Evolutionary conservation across 139 green algal species (phyloP).

Genomic region (Astrephomene gubernaculifera): DNA sequence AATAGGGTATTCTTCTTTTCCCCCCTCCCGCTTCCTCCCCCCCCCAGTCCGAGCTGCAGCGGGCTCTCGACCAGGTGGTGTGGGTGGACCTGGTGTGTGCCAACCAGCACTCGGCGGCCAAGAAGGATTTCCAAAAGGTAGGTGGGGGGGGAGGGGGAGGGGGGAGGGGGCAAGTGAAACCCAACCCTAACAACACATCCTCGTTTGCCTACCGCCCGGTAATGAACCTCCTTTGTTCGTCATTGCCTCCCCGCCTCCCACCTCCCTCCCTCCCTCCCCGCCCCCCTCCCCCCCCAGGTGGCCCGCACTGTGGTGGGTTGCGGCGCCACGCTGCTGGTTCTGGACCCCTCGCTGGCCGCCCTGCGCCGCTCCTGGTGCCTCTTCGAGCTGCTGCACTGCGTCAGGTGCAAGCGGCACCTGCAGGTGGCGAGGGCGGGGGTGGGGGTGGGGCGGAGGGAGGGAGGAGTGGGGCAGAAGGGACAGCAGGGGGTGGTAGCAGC

Average conservation of each 20-base stretch:
- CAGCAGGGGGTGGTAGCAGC: too few relatives aligned
- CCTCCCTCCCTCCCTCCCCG: background rate
- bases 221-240: too few relatives aligned
- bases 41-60: background rate
- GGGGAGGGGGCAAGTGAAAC: too few relatives aligned
- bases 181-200: too few relatives aligned
- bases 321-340: conserved; percentile 16
- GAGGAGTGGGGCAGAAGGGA: too few relatives aligned
- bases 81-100: conserved; percentile 12
- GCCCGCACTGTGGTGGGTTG: conserved; percentile 4
- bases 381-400: conserved; percentile 30
- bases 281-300: background rate
- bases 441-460: too few relatives aligned
- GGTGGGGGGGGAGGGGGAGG: too few relatives aligned
- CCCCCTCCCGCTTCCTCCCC: background rate
- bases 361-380: conserved; percentile 23
- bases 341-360: background rate
- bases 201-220: too few relatives aligned
- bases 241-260: too few relatives aligned
- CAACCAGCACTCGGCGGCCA: conserved; percentile 8
- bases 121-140: conserved; percentile 33
- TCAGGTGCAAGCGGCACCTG: conserved; percentile 27
- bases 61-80: conserved; percentile 9
- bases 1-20: too few relatives aligned
- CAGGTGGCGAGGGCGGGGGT: background rate